These are phyloP conservation scores for Arthonia radiata DNA, from an alignment of 495 filamentous ascomycete genomes.

Conservation along the genomic window DNA sequence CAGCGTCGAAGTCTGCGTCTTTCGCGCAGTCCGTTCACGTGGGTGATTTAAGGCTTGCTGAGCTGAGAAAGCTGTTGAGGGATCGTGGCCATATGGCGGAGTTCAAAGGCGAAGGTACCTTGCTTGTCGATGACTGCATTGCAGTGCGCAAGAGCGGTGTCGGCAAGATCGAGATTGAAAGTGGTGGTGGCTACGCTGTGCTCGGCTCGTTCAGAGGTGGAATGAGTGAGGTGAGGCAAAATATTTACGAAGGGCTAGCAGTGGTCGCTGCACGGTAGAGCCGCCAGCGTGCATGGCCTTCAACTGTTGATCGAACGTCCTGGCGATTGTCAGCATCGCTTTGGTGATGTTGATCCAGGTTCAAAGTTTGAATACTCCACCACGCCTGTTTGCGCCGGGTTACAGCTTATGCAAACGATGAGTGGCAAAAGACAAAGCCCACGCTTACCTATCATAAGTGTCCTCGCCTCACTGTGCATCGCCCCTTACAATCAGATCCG, in stretches of 20 bases:
- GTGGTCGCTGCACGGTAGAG: slow-evolving; percentile 8
- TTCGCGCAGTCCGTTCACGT: slow-evolving; percentile 80
- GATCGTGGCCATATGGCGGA: slow-evolving; percentile 65
- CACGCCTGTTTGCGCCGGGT: no score
- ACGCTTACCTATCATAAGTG: no score
- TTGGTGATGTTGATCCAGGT: no score
- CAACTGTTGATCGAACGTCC: no score
- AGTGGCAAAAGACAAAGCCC: no score
- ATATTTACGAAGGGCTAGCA: slow-evolving; percentile 9
- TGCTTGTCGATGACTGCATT: slow-evolving; percentile 68
- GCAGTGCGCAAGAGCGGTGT: slow-evolving; percentile 72
- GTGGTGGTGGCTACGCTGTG: slow-evolving; percentile 11
- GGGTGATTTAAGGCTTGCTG: slow-evolving; percentile 73
- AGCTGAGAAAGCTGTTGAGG: slow-evolving; percentile 64
- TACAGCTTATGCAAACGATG: no score
- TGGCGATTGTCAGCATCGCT: no score
- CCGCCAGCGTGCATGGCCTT: no score
- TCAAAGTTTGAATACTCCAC: no score
- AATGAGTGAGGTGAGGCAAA: slow-evolving; percentile 3
- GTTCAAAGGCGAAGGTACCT: slow-evolving; percentile 77
- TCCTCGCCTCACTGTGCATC: no score
- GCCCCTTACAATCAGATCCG: no score
- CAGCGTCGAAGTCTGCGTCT: slow-evolving; percentile 51
- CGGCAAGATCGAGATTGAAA: slow-evolving; percentile 76
- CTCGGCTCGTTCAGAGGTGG: not conserved